Conservation (phyloP, 495 filamentous ascomycete genomes). For the Penicillium flavigenum region DNA sequence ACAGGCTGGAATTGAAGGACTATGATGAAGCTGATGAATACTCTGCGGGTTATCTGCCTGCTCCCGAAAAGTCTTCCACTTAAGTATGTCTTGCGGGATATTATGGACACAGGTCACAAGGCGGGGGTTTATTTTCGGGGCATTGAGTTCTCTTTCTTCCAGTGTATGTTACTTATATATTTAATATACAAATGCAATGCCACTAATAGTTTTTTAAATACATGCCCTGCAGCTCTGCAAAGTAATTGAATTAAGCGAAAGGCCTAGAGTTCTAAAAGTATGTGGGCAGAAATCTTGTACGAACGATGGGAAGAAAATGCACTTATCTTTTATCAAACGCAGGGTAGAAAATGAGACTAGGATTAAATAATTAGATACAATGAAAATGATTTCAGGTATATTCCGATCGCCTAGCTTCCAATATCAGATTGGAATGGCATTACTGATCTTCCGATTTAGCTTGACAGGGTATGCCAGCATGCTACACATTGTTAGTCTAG, state of each 20-base stretch:
- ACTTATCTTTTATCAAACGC: background rate
- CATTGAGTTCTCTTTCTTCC: background rate
- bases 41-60: constrained; percentile 19
- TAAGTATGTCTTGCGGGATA: background rate
- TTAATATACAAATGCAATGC: background rate
- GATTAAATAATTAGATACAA: background rate
- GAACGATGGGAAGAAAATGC: background rate
- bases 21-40: constrained; percentile 24
- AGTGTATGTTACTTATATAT: background rate
- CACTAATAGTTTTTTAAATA: background rate
- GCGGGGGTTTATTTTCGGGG: too few relatives aligned
- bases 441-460: constrained; percentile 51
- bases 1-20: constrained; percentile 16
- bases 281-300: background rate
- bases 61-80: constrained; percentile 6
- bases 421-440: constrained; percentile 54
- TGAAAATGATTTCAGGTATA: background rate
- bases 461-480: constrained; percentile 57
- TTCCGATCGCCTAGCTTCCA: background rate
- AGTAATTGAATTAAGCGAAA: background rate
- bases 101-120: background rate
- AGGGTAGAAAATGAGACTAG: background rate
- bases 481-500: constrained; percentile 33
- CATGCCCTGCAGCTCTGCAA: background rate
- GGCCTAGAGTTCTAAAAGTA: background rate